Evolutionary conservation across 2,329 filamentous ascomycete genomes (phyloP).

Genomic region (Phyllosticta citrichinensis): DNA sequence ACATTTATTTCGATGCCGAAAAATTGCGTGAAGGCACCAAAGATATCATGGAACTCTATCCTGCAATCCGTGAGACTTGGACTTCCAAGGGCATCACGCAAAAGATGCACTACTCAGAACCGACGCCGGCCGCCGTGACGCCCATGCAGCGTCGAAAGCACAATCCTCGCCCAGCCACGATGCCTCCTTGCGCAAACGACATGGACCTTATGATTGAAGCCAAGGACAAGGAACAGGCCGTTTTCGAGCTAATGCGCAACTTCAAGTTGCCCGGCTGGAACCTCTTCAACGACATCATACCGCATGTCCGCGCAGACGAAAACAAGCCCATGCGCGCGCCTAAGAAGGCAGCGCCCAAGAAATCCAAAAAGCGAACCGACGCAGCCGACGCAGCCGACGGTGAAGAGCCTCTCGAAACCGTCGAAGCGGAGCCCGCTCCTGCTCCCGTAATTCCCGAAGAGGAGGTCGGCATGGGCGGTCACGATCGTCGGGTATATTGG

Average conservation of each 20-base stretch:
- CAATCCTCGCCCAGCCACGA: constrained; percentile 62
- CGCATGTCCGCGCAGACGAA: constrained; percentile 67
- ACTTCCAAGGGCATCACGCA: constrained; percentile 72
- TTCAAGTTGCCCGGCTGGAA: constrained; percentile 77
- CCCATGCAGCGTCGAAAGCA: constrained; percentile 74
- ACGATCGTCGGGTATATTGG: constrained; percentile 78
- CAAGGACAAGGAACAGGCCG: constrained; percentile 95
- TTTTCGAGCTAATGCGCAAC: constrained; percentile 84
- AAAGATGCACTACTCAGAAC: constrained; percentile 96
- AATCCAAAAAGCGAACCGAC: constrained; percentile 29
- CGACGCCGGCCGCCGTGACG: constrained; percentile 64
- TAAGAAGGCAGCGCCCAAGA: constrained; percentile 36
- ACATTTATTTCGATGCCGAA: constrained; percentile 71
- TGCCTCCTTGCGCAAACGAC: constrained; percentile 71
- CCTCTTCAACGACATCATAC: constrained; percentile 64
- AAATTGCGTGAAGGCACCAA: constrained; percentile 72
- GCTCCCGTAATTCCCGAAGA: constrained; percentile 46
- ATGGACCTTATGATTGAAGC: constrained; percentile 99
- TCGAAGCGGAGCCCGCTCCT: constrained; percentile 25
- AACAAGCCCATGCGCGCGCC: constrained; percentile 40
- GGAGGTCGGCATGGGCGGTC: constrained; percentile 79
- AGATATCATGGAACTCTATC: constrained; percentile 66
- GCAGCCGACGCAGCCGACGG: constrained; percentile 24
- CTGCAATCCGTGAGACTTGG: constrained; percentile 77
- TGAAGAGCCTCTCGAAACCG: constrained; percentile 30